These are phyloP conservation scores for Pythium brassicae DNA, from an alignment of 352 stramenopile genomes.

Conservation along the genomic window DNA sequence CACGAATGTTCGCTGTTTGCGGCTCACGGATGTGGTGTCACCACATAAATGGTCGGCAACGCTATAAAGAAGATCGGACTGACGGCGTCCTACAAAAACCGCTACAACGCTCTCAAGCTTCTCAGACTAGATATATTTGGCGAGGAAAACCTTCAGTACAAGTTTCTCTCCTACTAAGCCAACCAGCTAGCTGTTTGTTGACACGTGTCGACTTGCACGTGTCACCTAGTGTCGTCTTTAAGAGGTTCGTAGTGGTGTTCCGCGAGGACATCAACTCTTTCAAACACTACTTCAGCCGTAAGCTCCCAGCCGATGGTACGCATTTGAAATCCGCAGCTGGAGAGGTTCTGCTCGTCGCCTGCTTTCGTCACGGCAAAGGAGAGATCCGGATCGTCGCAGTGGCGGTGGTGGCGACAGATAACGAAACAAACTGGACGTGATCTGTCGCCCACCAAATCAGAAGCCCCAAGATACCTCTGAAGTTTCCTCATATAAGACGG, in stretches of 20 bases:
- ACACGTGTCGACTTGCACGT: too few species aligned
- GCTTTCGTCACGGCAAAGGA: conserved; percentile 3
- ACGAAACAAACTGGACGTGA: background rate
- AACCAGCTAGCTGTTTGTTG: too few species aligned
- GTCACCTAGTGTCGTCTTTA: background rate
- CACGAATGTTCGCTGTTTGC: too few species aligned
- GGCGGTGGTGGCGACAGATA: background rate
- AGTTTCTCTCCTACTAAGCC: too few species aligned
- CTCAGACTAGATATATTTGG: too few species aligned
- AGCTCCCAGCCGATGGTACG: conserved; percentile 1
- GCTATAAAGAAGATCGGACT: too few species aligned
- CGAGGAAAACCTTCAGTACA: too few species aligned
- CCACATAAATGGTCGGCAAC: too few species aligned
- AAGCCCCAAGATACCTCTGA: background rate
- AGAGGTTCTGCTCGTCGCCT: conserved; percentile 7
- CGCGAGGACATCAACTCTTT: background rate
- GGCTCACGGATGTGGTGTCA: too few species aligned
- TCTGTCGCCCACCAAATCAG: background rate
- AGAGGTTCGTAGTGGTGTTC: background rate
- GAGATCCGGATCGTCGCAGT: conserved; percentile 8
- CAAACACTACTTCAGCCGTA: background rate
- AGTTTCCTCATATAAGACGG: background rate
- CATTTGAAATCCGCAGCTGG: conserved; percentile 4
- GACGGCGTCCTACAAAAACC: too few species aligned
- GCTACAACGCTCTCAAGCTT: too few species aligned